Evolutionary conservation across 2,329 filamentous ascomycete species (phyloP).

Genomic region (Fusarium tjaetaba): DNA sequence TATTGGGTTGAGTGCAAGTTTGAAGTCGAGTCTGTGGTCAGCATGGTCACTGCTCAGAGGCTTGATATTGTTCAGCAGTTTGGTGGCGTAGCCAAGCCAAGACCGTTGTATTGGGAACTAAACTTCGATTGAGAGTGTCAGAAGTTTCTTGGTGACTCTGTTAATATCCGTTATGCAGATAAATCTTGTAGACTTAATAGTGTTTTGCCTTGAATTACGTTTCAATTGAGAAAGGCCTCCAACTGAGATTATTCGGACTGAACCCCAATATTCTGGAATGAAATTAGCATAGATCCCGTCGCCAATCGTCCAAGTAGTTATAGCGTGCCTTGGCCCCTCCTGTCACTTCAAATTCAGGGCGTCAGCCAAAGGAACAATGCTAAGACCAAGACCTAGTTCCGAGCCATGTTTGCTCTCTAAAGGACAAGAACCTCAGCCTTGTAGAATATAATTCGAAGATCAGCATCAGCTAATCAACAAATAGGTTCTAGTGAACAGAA

Average conservation of each 20-base stretch:
- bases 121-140: background rate
- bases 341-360: background rate
- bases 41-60: slow-evolving; percentile 2
- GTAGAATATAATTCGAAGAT: background rate
- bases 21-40: background rate
- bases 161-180: background rate
- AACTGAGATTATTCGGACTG: background rate
- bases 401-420: slow-evolving; percentile 11
- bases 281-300: background rate
- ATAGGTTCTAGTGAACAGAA: background rate
- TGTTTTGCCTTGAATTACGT: background rate
- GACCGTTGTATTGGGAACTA: background rate
- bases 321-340: background rate
- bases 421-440: background rate
- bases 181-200: too few relatives aligned
- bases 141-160: background rate
- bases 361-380: background rate
- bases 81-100: slow-evolving; percentile 11
- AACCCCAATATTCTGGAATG: background rate
- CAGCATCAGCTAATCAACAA: background rate
- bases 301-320: background rate
- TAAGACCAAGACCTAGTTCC: background rate
- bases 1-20: background rate
- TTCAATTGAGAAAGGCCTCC: background rate
- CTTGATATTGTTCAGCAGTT: slow-evolving; percentile 18